phyloP scores from a whole-genome alignment of 371 early-diverging fungal genomes.

The Apophysomyces variabilis region DNA sequence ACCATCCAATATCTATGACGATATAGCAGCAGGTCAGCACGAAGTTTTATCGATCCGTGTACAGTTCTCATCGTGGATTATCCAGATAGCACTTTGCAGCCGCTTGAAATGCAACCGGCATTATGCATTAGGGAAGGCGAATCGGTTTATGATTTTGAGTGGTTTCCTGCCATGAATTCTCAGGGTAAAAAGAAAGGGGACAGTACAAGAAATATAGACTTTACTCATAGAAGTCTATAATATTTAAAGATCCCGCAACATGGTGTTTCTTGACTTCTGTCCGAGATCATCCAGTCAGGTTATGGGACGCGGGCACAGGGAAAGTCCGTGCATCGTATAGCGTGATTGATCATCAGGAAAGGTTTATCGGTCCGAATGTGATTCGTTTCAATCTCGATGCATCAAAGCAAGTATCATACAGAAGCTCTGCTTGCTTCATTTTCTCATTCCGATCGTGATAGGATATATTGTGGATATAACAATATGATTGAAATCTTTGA shows the following conservation, averaged over 20 bases:
- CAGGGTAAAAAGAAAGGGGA: constrained; percentile 40
- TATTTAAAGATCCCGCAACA: constrained; percentile 57
- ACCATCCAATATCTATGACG: constrained; percentile 32
- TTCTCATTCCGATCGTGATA: constrained; percentile 18
- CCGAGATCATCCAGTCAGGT: constrained; percentile 70
- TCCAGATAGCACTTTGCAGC: neutral
- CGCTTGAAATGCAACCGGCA: constrained; percentile 30
- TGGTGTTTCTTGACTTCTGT: constrained; percentile 69
- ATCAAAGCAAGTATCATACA: constrained; percentile 52
- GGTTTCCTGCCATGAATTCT: constrained; percentile 72
- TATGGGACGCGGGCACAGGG: constrained; percentile 73
- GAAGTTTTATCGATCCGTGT: neutral
- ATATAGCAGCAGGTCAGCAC: constrained; percentile 9
- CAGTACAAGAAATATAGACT: too few relatives aligned
- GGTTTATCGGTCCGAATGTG: constrained; percentile 66
- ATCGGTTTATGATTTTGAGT: constrained; percentile 64
- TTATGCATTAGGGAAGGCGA: constrained; percentile 61
- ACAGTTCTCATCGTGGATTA: neutral
- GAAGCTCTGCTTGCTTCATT: too few relatives aligned
- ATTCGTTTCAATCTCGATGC: constrained; percentile 69
- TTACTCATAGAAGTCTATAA: neutral
- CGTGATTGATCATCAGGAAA: constrained; percentile 68
- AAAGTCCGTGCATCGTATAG: constrained; percentile 64
- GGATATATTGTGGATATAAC: constrained; percentile 72
- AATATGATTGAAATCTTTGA: constrained; percentile 76